Conservation (phyloP, 768 basidiomycete genomes). For the Auriscalpium microsporum region DNA sequence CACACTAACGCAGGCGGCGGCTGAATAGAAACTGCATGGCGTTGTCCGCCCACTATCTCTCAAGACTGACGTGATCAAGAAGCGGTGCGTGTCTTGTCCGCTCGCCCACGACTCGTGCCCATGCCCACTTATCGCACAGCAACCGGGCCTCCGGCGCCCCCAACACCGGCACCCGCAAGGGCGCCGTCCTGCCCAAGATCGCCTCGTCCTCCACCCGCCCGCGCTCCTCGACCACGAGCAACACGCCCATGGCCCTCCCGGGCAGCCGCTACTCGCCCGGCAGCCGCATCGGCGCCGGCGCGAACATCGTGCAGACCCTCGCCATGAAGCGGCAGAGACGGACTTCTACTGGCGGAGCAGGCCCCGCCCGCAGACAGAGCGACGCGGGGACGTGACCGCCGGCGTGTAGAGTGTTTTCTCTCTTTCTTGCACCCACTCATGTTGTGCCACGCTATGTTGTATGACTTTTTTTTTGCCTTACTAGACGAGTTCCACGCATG, state of each 20-base stretch:
- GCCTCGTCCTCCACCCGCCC: conserved; percentile 69
- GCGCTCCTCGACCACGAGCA: conserved; percentile 59
- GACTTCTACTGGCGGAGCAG: conserved; percentile 37
- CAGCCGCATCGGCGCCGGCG: conserved; percentile 21
- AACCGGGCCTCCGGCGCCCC: conserved; percentile 77
- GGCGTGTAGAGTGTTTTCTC: background rate
- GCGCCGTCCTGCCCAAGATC: conserved; percentile 57
- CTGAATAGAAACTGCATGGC: conserved; percentile 80
- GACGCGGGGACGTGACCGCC: conserved; percentile 6
- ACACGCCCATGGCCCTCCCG: conserved; percentile 39
- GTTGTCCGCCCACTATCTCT: conserved; percentile 90
- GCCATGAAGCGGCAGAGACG: conserved; percentile 78
- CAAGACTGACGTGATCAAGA: conserved; percentile 98
- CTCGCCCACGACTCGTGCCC: no score
- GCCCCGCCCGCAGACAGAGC: conserved; percentile 5
- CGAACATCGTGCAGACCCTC: conserved; percentile 17
- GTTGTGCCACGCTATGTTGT: conserved; percentile 1
- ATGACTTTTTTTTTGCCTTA: background rate
- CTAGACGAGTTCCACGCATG: background rate
- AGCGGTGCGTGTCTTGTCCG: conserved; percentile 67
- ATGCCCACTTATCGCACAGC: conserved; percentile 30
- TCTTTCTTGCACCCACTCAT: background rate
- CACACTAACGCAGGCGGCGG: conserved; percentile 3
- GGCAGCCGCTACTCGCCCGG: conserved; percentile 32
- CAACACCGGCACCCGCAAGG: conserved; percentile 56